phyloP scores from a whole-genome alignment of 352 stramenopile genomes.

The Pythium volutum region DNA sequence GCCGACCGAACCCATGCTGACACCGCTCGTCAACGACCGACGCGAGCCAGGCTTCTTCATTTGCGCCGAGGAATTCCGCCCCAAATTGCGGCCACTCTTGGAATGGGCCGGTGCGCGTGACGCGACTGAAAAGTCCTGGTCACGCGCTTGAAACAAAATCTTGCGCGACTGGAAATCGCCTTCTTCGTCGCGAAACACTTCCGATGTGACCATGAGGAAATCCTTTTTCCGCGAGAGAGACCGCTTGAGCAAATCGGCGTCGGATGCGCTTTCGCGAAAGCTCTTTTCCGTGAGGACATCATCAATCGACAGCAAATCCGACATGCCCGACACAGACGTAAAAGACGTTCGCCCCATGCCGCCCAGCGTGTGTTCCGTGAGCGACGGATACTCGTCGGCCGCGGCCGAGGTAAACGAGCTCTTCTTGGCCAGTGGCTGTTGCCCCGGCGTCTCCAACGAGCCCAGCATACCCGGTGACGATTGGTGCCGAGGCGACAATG shows the following conservation, averaged over 20 bases:
- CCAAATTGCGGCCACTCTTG: conserved; percentile 58
- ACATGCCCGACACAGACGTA: conserved; percentile 64
- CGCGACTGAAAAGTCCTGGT: conserved; percentile 84
- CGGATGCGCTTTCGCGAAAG: conserved; percentile 33
- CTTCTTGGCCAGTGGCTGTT: conserved; percentile 28
- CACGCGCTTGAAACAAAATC: conserved; percentile 83
- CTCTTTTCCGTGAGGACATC: conserved; percentile 13
- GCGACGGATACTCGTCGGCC: conserved; percentile 20
- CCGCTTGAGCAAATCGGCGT: conserved; percentile 78
- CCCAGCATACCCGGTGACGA: conserved; percentile 36
- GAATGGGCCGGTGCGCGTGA: conserved; percentile 73
- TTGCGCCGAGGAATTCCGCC: conserved; percentile 40
- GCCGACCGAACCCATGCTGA: conserved; percentile 40
- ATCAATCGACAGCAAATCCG: conserved; percentile 28
- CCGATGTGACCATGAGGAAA: conserved; percentile 89
- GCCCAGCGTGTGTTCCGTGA: conserved; percentile 37
- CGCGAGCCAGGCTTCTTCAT: conserved; percentile 46
- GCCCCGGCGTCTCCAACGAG: conserved; percentile 31
- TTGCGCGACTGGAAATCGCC: conserved; percentile 87
- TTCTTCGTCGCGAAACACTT: conserved; percentile 84
- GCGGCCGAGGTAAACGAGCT: conserved; percentile 37
- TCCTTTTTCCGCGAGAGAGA: conserved; percentile 86
- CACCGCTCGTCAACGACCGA: conserved; percentile 43
- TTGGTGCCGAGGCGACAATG: conserved; percentile 21
- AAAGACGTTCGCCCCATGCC: conserved; percentile 73